Base-by-base conservation (phyloP, 495 filamentous ascomycete species). In the Opeltia flavorubescens region DNA sequence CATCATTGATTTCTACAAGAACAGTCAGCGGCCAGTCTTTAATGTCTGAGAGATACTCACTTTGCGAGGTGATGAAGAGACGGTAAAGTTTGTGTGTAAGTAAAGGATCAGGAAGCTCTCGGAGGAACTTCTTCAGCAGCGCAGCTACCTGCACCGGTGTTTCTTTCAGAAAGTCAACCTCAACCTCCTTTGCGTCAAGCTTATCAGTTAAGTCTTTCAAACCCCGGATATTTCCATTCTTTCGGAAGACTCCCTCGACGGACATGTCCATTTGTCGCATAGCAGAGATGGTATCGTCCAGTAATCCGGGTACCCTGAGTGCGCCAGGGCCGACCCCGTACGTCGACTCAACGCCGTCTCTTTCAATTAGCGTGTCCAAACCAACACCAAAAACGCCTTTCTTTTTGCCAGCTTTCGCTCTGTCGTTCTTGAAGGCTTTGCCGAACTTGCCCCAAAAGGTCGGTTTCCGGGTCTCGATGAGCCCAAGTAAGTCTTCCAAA, bases 241-340 rank as follows among this genome's bases (percentile, higher is more conserved):
- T 99, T 46, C 91, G 83, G 75, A 99, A 99, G 39, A 99, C 89
- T 57, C 93, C 93, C 59, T 99, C 91, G 6, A 96, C 86, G 15
- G 87, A 94, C 73, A 99, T 94, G 64, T 99, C 91, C 88, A 96
- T 99, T 58, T 86, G 89, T 51, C 86, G 79, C 85, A 99, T 91
- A 24, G 89, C 85, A 4, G 84, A 84, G 12, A 96, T 77, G 23
- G 88, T 77, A 56, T 96, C 93, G 58, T 96, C 88, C 29, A 99
- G 74, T 46, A 99, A 70, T 2, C 83, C 80, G 12, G 91, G 91
- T 31, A 96, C 84, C 46, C 83, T 80, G 25, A 99, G 69, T 42
- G 83, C 79, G 29, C 88, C 89, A 15, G 91, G 91, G 7, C 93
- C 91, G 47, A 99, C 83, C 20, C 93, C 93, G 59, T 95, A 86